Evolutionary conservation across 2,329 filamentous ascomycete genomes (phyloP), one percentile per base, ranked within the genome.

Genomic region (Nemania bipapillata): DNA sequence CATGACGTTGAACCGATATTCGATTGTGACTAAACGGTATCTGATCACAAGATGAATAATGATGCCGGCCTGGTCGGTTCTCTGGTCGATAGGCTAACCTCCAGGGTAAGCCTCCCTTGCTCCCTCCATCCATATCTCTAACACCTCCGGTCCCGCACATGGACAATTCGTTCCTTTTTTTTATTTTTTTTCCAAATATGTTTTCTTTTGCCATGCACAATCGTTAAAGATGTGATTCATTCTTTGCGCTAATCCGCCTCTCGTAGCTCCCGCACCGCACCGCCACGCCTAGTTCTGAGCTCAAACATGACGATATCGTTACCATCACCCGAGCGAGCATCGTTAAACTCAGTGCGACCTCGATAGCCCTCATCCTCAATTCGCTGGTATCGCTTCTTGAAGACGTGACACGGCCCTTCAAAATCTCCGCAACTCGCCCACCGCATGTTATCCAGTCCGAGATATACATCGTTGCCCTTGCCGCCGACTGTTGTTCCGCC

Each of bases 401-500:
- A 76, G 87, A 89, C 42, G 82, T 90, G 45, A 80, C 82, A 30
- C 84, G 84, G 57, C 85, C 87, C 3, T 88, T 87, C 75, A 84
- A 83, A 69, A 79, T 75, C 56, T 80, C 87, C 63, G 78, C 83
- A 53, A 79, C 81, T 24, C 88, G 89, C 73, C 88, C 89, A 1
- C 80, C 83, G 42, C 87, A 90, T 74, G 83, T 91, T 59, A 80
- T 91, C 35, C 83, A 87, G 54, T 91, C 90, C 20, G 89, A 91
- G 77, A 81, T 89, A 55, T 91, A 89, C 73, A 81, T 91, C n/a
- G 79, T 91, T 57, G 84, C 86, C 55, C 81, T 91, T 49, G 83
- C 89, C 40, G 87, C 89, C 75, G 89, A 91, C 74, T 91, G 89
- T 76, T 91, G 88, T 73, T 84, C 85, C 58, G 85, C 86, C 61